Percentiles rank a stretch among this genome's conserved stretches.
Conservation (phyloP, 2,329 filamentous ascomycete genomes). For the Daldinia sp. region DNA sequence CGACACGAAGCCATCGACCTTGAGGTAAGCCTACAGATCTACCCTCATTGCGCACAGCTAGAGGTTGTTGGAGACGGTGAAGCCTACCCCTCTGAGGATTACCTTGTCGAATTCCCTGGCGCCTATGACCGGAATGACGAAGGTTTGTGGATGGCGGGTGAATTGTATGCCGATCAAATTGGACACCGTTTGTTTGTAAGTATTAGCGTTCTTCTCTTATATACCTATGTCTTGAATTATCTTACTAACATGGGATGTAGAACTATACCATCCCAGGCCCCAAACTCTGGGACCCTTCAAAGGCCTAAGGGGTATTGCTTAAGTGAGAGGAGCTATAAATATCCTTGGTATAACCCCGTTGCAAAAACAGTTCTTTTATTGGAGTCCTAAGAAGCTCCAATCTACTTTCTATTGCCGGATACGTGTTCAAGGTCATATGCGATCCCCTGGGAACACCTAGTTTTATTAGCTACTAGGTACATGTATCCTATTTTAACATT, state of each 20-base stretch:
- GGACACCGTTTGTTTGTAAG: not conserved
- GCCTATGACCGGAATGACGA: not conserved
- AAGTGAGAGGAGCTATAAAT: not conserved
- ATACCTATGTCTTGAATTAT: not conserved
- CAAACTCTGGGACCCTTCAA: not conserved
- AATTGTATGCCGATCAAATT: not conserved
- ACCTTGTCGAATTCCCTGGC: constrained; percentile 41
- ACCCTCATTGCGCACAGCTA: constrained; percentile 31
- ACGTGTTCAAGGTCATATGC: not conserved
- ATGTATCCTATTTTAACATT: not conserved
- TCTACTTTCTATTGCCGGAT: not conserved
- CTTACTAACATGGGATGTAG: not conserved
- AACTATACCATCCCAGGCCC: constrained; percentile 2
- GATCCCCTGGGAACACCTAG: not conserved
- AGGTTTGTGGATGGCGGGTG: not conserved
- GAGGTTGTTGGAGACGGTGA: constrained; percentile 21
- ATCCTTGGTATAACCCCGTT: not conserved
- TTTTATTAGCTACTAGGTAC: not conserved
- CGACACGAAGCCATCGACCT: constrained; percentile 34
- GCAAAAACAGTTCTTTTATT: not conserved
- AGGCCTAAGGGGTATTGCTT: not conserved
- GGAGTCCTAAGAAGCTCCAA: not conserved
- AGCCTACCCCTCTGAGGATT: constrained; percentile 21
- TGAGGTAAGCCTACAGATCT: constrained; percentile 25
- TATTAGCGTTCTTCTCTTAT: not conserved